Conservation (phyloP, 805 yeast species). For the Sugiyamaella mastotermitis region DNA sequence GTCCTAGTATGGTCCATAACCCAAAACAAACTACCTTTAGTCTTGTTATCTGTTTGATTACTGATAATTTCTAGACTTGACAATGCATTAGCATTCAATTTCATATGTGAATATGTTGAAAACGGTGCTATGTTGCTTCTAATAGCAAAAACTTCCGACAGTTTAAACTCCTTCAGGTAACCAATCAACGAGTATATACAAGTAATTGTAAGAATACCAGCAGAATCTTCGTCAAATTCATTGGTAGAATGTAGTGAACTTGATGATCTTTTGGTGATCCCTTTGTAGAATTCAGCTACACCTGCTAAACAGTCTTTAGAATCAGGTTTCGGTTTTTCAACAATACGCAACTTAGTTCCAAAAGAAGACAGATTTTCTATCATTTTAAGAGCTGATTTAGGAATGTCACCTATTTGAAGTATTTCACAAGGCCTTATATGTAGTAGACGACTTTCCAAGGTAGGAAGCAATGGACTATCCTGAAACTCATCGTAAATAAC, state of each 20-base stretch:
- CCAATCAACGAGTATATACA: conserved; percentile 42
- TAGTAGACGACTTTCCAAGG: conserved; percentile 65
- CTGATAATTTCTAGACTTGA: conserved; percentile 68
- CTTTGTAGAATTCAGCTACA: conserved; percentile 6
- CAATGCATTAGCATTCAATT: conserved; percentile 60
- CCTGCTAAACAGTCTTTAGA: background rate
- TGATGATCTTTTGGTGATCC: background rate
- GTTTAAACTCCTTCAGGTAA: conserved; percentile 58
- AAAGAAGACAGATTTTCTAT: conserved; percentile 7
- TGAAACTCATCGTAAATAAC: conserved; percentile 63
- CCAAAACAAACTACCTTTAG: conserved; percentile 72
- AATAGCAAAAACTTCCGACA: conserved; percentile 51
- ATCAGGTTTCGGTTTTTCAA: background rate
- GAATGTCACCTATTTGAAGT: conserved; percentile 39
- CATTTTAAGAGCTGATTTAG: conserved; percentile 31
- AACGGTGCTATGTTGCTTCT: conserved; percentile 49
- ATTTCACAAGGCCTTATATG: conserved; percentile 78
- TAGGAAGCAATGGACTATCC: conserved; percentile 52
- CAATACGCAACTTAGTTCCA: conserved; percentile 7
- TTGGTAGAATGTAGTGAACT: background rate
- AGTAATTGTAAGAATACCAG: conserved; percentile 16
- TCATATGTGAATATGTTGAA: conserved; percentile 40
- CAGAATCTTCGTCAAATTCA: conserved; percentile 22
- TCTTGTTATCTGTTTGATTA: conserved; percentile 51
- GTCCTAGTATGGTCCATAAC: conserved; percentile 76